Evolutionary conservation across 345 rosid genomes (phyloP), one percentile per base, ranked within the genome.

Genomic region (Pistacia atlantica): DNA sequence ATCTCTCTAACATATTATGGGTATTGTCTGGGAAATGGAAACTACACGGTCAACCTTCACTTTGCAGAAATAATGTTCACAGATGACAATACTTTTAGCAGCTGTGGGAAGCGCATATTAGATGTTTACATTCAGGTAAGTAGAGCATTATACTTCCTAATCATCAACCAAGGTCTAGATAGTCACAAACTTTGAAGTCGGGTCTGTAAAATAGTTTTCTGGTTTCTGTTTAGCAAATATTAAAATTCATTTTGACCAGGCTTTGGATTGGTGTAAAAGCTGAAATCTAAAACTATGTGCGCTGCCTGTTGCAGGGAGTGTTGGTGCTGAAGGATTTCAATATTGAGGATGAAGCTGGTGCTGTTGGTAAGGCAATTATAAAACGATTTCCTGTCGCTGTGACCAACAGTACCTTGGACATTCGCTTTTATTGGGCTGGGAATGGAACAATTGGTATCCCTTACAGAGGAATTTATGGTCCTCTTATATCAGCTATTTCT

Each of bases 81-180:
- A 1, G 68, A 77, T 55, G 81, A 84, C 65, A 73, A 75, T 42
- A 77, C 82, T 3, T 89, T 69, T 69, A 1, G 0, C 16, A 88
- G 84, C 79, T 75, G 87, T n/a, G 97, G 98, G 45, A 89, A 85
- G 81, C 83, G 91, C 42, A 69, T 84, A 46, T 93, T 91, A 56
- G 88, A 93, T 83, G 85, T 91, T 72, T 89, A 87, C 67, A 67
- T 91, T 74, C 95, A 91, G 92, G 97, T 91, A 79, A 59, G 18
- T 72, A 28, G 6, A 42, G 1, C 37, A n/a, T 8, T 11, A 60
- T 38, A 46, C 38, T 45, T 46, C 35, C 4, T 56, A 14, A 18
- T 2, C 13, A 35, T 65, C 13, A 38, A 65, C 2, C 1, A 7
- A 65, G 28, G 18, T 65, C 42, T 12, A 25, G 25, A 25, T 25